Percentiles rank a stretch among this genome's conserved stretches.
phyloP scores from a whole-genome alignment of 441 rosid genomes.

The Geranium incanum region DNA sequence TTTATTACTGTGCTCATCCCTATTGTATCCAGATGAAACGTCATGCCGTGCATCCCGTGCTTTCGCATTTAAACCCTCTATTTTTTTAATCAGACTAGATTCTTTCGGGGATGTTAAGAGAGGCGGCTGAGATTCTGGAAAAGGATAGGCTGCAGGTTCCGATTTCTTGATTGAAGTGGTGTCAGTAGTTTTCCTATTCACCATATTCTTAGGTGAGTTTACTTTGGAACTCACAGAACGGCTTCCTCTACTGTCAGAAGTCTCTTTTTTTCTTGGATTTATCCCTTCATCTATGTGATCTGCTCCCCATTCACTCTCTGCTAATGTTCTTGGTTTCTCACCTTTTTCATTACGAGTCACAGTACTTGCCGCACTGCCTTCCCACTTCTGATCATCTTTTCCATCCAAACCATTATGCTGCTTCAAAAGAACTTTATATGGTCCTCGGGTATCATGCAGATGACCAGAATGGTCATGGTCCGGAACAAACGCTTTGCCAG shows the following conservation, averaged over 20 bases:
- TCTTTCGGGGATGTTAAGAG: constrained; percentile 33
- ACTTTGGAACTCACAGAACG: constrained; percentile 24
- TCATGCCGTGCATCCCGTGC: constrained; percentile 21
- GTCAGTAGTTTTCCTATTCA: constrained; percentile 31
- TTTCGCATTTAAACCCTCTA: constrained; percentile 54
- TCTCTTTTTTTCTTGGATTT: constrained; percentile 28
- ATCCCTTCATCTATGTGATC: constrained; percentile 33
- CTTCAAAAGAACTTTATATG: constrained; percentile 68
- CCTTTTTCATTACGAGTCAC: constrained; percentile 33
- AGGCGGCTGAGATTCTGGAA: constrained; percentile 24
- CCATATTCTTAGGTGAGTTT: constrained; percentile 31
- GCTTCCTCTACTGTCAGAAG: constrained; percentile 27
- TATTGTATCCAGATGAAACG: constrained; percentile 9
- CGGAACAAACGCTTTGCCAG: constrained; percentile 30
- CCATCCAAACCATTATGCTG: constrained; percentile 60
- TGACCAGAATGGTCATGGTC: constrained; percentile 54
- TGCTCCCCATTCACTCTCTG: constrained; percentile 44
- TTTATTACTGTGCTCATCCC: constrained; percentile 15
- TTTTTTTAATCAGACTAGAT: constrained; percentile 70
- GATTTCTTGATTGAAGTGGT: constrained; percentile 27
- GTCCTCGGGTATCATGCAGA: constrained; percentile 47
- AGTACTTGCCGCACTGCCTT: constrained; percentile 29
- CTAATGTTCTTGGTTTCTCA: constrained; percentile 31
- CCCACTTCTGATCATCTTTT: constrained; percentile 44
- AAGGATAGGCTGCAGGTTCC: constrained; percentile 23